Evolutionary conservation across 768 basidiomycete species (phyloP).

Genomic region (Russula sp.): DNA sequence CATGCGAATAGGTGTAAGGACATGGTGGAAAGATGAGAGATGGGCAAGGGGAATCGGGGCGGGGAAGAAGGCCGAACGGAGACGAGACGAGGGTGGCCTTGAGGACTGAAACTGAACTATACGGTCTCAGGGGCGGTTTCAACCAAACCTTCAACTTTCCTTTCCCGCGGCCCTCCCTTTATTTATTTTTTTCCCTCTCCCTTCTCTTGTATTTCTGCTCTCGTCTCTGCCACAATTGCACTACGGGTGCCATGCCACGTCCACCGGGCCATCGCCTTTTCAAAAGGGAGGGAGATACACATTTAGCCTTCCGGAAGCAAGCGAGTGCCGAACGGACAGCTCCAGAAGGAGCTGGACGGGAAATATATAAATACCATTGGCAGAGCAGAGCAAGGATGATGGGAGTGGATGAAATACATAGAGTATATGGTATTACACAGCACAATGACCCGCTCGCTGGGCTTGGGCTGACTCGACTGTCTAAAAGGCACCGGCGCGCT

Average conservation of each 20-base stretch:
- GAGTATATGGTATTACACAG: slow-evolving; percentile 17
- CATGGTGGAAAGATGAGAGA: slow-evolving; percentile 18
- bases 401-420: slow-evolving; percentile 2
- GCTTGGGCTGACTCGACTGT: too few relatives aligned
- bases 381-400: slow-evolving; percentile 4
- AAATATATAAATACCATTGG: slow-evolving; percentile 1
- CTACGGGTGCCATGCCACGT: neutral
- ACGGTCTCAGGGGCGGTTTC: slow-evolving; percentile 3
- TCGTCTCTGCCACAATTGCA: neutral
- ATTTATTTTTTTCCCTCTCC: neutral
- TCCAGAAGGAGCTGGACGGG: neutral
- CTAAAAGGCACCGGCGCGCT: neutral
- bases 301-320: neutral
- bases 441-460: neutral
- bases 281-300: neutral
- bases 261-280: neutral
- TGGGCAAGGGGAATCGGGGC: slow-evolving; percentile 1
- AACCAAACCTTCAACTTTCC: neutral
- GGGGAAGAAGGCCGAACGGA: neutral
- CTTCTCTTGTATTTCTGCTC: neutral
- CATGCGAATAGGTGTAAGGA: slow-evolving; percentile 26
- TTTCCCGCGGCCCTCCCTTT: slow-evolving; percentile 10
- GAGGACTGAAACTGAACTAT: neutral
- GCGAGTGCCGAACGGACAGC: slow-evolving; percentile 4
- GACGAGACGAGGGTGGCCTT: neutral